phyloP scores from a whole-genome alignment of 768 basidiomycete species.

The Hemileccinum rubropunctum region DNA sequence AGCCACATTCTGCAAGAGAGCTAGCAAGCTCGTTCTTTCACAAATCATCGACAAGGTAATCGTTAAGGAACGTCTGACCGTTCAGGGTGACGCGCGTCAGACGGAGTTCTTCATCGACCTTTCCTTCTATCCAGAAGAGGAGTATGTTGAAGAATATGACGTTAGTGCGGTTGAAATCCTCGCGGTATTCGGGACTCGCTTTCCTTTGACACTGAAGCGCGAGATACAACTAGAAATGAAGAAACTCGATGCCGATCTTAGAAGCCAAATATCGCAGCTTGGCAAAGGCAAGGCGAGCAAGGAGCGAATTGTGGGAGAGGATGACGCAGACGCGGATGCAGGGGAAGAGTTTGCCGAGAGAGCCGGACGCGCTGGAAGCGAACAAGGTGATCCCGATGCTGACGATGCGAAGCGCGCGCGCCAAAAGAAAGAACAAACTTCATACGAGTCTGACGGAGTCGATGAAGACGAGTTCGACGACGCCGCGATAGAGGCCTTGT shows the following conservation, averaged over 20 bases:
- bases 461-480: constrained; percentile 48
- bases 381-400: constrained; percentile 79
- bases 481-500: constrained; percentile 60
- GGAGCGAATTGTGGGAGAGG: constrained; percentile 41
- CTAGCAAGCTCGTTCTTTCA: constrained; percentile 80
- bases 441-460: constrained; percentile 64
- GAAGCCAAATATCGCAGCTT: constrained; percentile 72
- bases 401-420: constrained; percentile 72
- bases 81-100: constrained; percentile 64
- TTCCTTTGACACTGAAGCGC: constrained; percentile 78
- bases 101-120: constrained; percentile 81
- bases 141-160: constrained; percentile 83
- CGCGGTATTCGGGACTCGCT: constrained; percentile 64
- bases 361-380: constrained; percentile 66
- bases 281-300: constrained; percentile 70
- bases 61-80: constrained; percentile 75
- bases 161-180: constrained; percentile 72
- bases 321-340: constrained; percentile 52
- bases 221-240: constrained; percentile 87
- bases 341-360: constrained; percentile 42
- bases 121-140: constrained; percentile 80
- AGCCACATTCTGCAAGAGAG: constrained; percentile 82
- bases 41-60: constrained; percentile 82
- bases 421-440: constrained; percentile 69
- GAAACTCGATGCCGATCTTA: constrained; percentile 75